phyloP scores from a whole-genome alignment of 768 basidiomycete genomes.

The Mycena floridula region DNA sequence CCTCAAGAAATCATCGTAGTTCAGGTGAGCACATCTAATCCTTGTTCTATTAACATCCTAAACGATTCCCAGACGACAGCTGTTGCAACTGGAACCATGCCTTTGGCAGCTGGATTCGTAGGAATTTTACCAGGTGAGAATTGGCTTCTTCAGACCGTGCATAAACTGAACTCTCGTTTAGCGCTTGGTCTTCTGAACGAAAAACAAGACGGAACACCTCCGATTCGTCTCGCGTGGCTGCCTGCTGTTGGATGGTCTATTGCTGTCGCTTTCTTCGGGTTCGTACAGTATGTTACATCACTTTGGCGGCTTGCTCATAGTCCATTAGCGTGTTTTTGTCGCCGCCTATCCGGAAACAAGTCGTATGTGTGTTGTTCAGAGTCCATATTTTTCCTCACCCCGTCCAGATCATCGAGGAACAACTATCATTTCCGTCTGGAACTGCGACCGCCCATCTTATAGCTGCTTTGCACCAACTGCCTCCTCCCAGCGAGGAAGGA shows the following conservation, averaged over 20 bases:
- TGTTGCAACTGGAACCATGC: constrained; percentile 91
- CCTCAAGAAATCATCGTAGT: constrained; percentile 92
- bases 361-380: constrained; percentile 42
- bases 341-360: constrained; percentile 91
- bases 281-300: not conserved
- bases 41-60: constrained; percentile 54
- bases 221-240: constrained; percentile 70
- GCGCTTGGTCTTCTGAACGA: constrained; percentile 76
- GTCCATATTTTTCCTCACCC: not conserved
- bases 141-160: constrained; percentile 20
- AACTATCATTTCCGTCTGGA: constrained; percentile 90
- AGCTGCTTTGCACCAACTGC: constrained; percentile 77
- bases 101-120: constrained; percentile 56
- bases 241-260: constrained; percentile 81
- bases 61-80: constrained; percentile 56
- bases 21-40: constrained; percentile 85
- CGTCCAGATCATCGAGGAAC: constrained; percentile 82
- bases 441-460: constrained; percentile 96
- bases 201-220: constrained; percentile 67
- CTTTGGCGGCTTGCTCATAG: constrained; percentile 2
- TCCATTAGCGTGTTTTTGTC: constrained; percentile 81
- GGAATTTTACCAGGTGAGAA: not conserved
- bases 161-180: constrained; percentile 93
- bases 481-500: constrained; percentile 50
- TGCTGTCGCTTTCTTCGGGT: constrained; percentile 93